These are phyloP conservation scores for Crataegus laevigata DNA, from an alignment of 306 rosid species.

Conservation along the genomic window DNA sequence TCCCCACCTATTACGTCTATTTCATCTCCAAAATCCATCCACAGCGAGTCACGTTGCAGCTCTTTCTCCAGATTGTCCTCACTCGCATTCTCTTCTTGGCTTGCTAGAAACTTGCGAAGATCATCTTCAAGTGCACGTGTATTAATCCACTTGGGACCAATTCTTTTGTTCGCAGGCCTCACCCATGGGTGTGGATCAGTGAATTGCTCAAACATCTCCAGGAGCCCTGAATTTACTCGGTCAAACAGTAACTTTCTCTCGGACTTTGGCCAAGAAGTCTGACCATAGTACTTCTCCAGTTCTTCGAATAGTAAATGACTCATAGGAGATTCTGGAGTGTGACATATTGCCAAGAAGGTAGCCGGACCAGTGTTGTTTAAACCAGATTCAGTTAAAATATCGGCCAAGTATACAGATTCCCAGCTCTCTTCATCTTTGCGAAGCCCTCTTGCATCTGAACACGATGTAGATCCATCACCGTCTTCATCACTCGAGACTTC, in stretches of 20 bases:
- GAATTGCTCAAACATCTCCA: constrained; percentile 44
- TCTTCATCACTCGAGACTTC: constrained; percentile 72
- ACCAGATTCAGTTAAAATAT: constrained; percentile 48
- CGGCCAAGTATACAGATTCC: constrained; percentile 56
- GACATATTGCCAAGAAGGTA: constrained; percentile 34
- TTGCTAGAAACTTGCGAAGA: constrained; percentile 35
- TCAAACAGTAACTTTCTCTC: constrained; percentile 80
- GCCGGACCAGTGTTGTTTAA: constrained; percentile 33
- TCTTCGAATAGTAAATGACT: constrained; percentile 50
- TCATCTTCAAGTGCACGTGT: constrained; percentile 31
- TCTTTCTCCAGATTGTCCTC: constrained; percentile 46
- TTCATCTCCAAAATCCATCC: constrained; percentile 49
- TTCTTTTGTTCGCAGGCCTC: constrained; percentile 11
- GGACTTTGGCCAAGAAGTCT: constrained; percentile 41
- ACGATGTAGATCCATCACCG: constrained; percentile 34
- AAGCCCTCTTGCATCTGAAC: constrained; percentile 17
- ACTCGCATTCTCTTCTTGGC: constrained; percentile 35
- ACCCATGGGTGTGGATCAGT: constrained; percentile 50
- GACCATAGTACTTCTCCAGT: constrained; percentile 50
- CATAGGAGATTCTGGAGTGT: constrained; percentile 63
- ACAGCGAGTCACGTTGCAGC: constrained; percentile 39
- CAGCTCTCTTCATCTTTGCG: constrained; percentile 42
- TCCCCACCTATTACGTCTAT: constrained; percentile 59
- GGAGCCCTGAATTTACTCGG: constrained; percentile 53
- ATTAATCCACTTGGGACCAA: constrained; percentile 24